These are phyloP conservation scores for Trapa bicornis DNA, from an alignment of 345 rosid genomes.

Conservation along the genomic window DNA sequence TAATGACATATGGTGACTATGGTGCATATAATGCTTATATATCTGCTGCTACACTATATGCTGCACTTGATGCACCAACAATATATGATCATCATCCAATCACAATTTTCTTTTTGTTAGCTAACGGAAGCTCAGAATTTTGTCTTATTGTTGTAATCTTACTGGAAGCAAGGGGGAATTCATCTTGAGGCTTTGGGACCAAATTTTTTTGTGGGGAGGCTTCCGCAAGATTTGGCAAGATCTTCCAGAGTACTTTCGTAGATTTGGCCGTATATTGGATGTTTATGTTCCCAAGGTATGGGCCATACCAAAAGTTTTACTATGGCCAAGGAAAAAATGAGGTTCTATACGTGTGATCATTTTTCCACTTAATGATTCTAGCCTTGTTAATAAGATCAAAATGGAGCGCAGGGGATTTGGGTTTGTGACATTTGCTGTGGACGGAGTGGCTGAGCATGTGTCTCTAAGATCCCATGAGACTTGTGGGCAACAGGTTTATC, in stretches of 20 bases:
- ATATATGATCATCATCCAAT: conserved; percentile 84
- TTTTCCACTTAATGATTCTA: conserved; percentile 3
- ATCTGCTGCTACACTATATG: conserved; percentile 93
- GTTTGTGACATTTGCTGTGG: conserved; percentile 87
- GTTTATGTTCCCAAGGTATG: conserved; percentile 69
- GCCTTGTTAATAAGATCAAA: conserved; percentile 50
- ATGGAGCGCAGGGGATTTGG: conserved; percentile 90
- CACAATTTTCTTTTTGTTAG: conserved; percentile 10
- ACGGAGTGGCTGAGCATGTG: conserved; percentile 92
- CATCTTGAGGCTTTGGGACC: conserved; percentile 65
- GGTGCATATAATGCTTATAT: conserved; percentile 99
- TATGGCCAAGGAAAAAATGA: background rate
- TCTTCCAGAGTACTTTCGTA: conserved; percentile 74
- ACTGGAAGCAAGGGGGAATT: conserved; percentile 44
- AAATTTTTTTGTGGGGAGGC: conserved; percentile 93
- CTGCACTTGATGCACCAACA: conserved; percentile 89
- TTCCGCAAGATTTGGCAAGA: conserved; percentile 86
- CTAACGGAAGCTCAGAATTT: background rate
- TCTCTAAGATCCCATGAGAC: conserved; percentile 84
- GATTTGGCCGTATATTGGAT: conserved; percentile 88
- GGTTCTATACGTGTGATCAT: background rate
- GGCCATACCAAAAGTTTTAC: background rate
- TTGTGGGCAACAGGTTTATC: conserved; percentile 86
- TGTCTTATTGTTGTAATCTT: background rate
- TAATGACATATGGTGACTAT: conserved; percentile 68